Evolutionary conservation across 257 asterid genomes (phyloP).

Genomic region (Solanum chilense): DNA sequence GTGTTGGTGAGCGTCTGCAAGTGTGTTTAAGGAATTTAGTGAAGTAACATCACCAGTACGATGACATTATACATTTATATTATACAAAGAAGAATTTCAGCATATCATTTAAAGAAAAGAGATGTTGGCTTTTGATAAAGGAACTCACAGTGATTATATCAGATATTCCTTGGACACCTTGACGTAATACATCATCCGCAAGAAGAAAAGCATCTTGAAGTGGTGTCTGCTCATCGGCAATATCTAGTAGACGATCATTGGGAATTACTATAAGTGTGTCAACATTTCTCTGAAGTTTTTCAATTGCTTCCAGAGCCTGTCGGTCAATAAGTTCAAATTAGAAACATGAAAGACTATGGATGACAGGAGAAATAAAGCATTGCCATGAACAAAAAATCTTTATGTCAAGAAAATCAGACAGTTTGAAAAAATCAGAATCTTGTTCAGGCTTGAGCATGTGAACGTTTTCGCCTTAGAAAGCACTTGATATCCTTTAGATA

Average conservation of each 20-base stretch:
- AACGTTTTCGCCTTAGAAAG: not conserved
- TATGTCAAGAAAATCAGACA: not conserved
- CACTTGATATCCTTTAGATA: not conserved
- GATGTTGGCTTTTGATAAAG: not conserved
- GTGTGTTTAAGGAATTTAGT: not conserved
- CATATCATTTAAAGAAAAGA: not conserved
- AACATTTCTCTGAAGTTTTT: conserved; percentile 90
- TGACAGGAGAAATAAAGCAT: not conserved
- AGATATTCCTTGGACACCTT: conserved; percentile 97
- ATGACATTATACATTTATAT: not conserved
- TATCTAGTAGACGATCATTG: conserved; percentile 86
- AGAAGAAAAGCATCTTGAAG: conserved; percentile 98
- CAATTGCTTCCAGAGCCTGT: conserved; percentile 96
- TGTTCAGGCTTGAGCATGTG: not conserved
- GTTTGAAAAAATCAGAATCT: not conserved
- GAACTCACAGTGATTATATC: conserved; percentile 81
- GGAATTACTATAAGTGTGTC: conserved; percentile 97
- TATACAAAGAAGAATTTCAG: not conserved
- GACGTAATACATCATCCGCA: conserved; percentile 97
- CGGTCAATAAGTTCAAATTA: not conserved
- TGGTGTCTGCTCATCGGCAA: conserved; percentile 88
- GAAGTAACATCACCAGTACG: not conserved
- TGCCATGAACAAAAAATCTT: not conserved
- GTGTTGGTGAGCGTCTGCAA: not conserved
- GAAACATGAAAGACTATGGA: not conserved